Conservation (phyloP, 2,329 filamentous ascomycete species). For the Beauveria brongniartii region DNA sequence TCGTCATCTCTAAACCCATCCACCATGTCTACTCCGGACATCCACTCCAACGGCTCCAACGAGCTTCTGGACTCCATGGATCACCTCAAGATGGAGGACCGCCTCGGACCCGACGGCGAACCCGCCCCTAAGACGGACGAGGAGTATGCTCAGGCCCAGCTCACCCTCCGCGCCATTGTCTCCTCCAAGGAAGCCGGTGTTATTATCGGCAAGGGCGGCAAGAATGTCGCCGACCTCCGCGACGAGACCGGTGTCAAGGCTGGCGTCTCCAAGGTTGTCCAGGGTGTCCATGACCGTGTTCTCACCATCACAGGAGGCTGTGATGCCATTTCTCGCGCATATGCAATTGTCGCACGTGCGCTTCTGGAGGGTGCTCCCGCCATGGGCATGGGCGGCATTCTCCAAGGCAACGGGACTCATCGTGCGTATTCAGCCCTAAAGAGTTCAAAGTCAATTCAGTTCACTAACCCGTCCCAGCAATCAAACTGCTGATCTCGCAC, state of each 20-base stretch:
- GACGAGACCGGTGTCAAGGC: constrained; percentile 98
- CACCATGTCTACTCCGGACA: constrained; percentile 56
- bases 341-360: constrained; percentile 84
- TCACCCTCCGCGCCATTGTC: constrained; percentile 94
- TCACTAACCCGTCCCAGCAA: constrained; percentile 48
- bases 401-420: constrained; percentile 84
- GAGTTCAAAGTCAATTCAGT: background rate
- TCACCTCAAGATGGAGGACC: constrained; percentile 58
- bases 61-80: constrained; percentile 55
- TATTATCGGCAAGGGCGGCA: constrained; percentile 97
- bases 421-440: constrained; percentile 48
- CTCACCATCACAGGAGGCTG: constrained; percentile 89
- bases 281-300: constrained; percentile 93
- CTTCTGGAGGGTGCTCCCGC: constrained; percentile 88
- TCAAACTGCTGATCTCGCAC: constrained; percentile 97
- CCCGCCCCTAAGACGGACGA: constrained; percentile 85
- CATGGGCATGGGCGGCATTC: constrained; percentile 90
- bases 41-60: constrained; percentile 50
- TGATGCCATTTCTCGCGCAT: constrained; percentile 83
- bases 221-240: constrained; percentile 94
- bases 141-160: constrained; percentile 85
- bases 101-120: constrained; percentile 66
- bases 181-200: constrained; percentile 98
- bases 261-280: constrained; percentile 97
- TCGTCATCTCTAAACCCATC: constrained; percentile 12